A percentile compares a stretch with the other conserved stretches of the same genome.
Evolutionary conservation across 2,329 filamentous ascomycete species (phyloP).

Genomic region (Talaromyces sp.): DNA sequence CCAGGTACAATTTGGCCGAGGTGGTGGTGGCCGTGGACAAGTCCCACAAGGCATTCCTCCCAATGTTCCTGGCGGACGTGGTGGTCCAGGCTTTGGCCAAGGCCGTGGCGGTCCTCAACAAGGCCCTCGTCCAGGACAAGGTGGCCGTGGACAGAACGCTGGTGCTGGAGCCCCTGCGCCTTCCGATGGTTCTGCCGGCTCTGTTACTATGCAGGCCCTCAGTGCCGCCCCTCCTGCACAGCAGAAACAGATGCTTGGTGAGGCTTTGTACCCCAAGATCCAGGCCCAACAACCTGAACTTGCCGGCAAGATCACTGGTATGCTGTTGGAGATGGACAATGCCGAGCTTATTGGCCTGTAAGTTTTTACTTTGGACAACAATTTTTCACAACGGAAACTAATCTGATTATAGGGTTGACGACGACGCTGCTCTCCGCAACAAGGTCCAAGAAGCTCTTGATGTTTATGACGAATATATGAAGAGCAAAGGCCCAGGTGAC

Average conservation of each 20-base stretch:
- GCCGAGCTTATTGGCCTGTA: slow-evolving; percentile 88
- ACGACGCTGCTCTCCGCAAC: slow-evolving; percentile 79
- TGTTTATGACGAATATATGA: slow-evolving; percentile 98
- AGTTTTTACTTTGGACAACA: no score
- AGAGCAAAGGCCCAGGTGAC: slow-evolving; percentile 60
- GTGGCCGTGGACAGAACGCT: slow-evolving; percentile 36
- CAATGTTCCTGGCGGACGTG: slow-evolving; percentile 39
- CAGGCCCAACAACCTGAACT: slow-evolving; percentile 88
- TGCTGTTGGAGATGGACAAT: slow-evolving; percentile 99
- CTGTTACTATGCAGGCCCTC: slow-evolving; percentile 49
- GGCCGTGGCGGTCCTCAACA: slow-evolving; percentile 39
- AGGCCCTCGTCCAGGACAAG: slow-evolving; percentile 37
- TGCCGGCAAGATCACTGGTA: slow-evolving; percentile 98
- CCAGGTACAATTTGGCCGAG: slow-evolving; percentile 70
- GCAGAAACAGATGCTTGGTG: slow-evolving; percentile 98
- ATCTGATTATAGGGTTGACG: slow-evolving; percentile 64
- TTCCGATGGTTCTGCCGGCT: slow-evolving; percentile 30
- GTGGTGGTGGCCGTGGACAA: slow-evolving; percentile 65
- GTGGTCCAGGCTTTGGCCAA: slow-evolving; percentile 41
- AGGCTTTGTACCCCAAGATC: slow-evolving; percentile 98
- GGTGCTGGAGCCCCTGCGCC: slow-evolving; percentile 23
- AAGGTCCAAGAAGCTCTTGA: slow-evolving; percentile 97
- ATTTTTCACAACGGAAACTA: slow-evolving; percentile 12
- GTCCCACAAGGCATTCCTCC: slow-evolving; percentile 39
- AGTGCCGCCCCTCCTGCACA: slow-evolving; percentile 58